phyloP scores from a whole-genome alignment of 352 stramenopile species.

The Phytophthora macrochlamydospora region DNA sequence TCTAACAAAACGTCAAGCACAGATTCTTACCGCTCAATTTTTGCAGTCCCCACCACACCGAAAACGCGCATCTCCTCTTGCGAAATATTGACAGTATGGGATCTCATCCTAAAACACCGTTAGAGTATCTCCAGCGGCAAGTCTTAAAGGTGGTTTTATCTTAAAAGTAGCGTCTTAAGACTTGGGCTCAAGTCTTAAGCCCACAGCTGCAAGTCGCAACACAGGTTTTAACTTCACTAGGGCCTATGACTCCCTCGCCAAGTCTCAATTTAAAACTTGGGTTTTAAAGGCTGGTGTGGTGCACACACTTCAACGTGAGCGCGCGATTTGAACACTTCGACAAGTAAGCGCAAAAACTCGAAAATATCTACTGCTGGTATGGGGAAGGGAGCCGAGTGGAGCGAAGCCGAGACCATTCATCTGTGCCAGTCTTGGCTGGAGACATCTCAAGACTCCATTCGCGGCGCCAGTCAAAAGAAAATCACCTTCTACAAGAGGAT shows the following conservation, averaged over 20 bases:
- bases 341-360: too few relatives aligned
- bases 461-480: conserved; percentile 10
- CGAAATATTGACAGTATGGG: too few relatives aligned
- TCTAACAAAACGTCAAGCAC: too few relatives aligned
- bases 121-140: background rate
- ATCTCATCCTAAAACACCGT: too few relatives aligned
- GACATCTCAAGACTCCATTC: conserved; percentile 3
- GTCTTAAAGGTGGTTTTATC: background rate
- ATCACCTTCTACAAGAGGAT: background rate
- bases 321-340: too few relatives aligned
- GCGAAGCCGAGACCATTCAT: background rate
- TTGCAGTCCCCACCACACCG: too few relatives aligned
- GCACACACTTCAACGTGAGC: too few relatives aligned
- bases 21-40: too few relatives aligned
- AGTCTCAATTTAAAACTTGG: too few relatives aligned
- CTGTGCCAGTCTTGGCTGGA: conserved; percentile 5
- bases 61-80: too few relatives aligned
- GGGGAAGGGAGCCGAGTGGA: conserved; percentile 5
- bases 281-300: too few relatives aligned
- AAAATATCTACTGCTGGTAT: background rate
- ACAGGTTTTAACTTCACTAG: background rate
- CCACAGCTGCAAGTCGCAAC: background rate
- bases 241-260: background rate
- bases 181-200: background rate
- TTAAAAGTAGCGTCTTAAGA: background rate